phyloP scores from a whole-genome alignment of 768 basidiomycete species.

The Scleroderma bovista region DNA sequence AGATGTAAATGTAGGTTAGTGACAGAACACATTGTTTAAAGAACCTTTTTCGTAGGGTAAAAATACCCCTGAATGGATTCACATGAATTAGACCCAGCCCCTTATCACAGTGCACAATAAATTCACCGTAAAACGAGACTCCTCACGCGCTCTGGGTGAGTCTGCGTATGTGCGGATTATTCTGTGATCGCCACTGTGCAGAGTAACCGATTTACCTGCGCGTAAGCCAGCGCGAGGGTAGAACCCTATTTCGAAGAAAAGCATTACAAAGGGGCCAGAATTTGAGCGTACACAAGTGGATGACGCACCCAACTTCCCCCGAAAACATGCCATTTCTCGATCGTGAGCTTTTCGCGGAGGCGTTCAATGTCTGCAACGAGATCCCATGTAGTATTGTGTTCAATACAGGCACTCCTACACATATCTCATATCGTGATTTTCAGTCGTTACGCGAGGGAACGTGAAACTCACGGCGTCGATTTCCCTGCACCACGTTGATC shows the following conservation, averaged over 20 bases:
- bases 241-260: constrained; percentile 62
- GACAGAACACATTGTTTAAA: background rate
- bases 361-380: constrained; percentile 87
- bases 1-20: background rate
- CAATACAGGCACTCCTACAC: constrained; percentile 67
- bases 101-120: background rate
- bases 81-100: background rate
- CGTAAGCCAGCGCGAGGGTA: constrained; percentile 79
- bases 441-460: background rate
- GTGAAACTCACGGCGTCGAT: constrained; percentile 64
- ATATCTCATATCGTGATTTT: constrained; percentile 4
- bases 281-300: background rate
- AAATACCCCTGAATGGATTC: constrained; percentile 62
- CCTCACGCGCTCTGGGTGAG: constrained; percentile 77
- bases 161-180: constrained; percentile 33
- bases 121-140: constrained; percentile 69
- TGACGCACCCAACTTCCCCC: constrained; percentile 84
- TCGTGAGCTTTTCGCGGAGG: constrained; percentile 64
- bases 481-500: constrained; percentile 90
- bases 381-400: constrained; percentile 93
- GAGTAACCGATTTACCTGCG: constrained; percentile 48
- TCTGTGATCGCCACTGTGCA: background rate
- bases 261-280: background rate
- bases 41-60: constrained; percentile 76
- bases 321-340: constrained; percentile 92